Base-by-base conservation (phyloP, 345 rosid species). In the Populus euphratica region DNA sequence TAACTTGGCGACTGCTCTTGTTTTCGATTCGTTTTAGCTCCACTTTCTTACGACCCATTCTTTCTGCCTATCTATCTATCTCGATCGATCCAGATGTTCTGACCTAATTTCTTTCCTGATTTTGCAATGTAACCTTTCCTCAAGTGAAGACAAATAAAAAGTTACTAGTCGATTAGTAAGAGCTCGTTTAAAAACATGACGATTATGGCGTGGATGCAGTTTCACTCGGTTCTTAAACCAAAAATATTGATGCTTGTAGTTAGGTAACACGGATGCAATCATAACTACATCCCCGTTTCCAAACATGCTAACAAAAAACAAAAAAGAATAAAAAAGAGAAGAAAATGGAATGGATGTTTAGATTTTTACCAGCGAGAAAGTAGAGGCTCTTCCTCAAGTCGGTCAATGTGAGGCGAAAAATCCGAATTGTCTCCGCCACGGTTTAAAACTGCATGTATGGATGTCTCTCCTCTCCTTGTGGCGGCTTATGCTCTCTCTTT, bases 21-120 rank as follows among this genome's bases (percentile, higher is more conserved):
- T 87, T 81, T 78, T 92, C 92, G 72, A 91, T 92, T 75, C 84
- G 89, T 85, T 90, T 87, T 78, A 92, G 77, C 86, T 77, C 88
- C 52, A 92, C 62, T 87, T 90, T 92, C 80, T 54, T 86, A 68
- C 95, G 81, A 76, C 92, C 78, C 78, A 75, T 75, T 27, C 12
- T 29, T 16, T 18, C 47, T 36, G 20, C 11, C 25, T 0, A 52
- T 18, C 56, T 6, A 20, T 18, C 61, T 0, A 18, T 21, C 61
- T 21, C 61, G 61, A 54, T 54, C 25, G 61, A 54, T 0, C 61
- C 61, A 20, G 2, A 54, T 20, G 21, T 7, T 21, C 25, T 54
- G 61, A 54, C 61, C 61, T 54, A 54, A 54, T 54, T 54, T 54
- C 20, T 41, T 20, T 54, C 61, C 61, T 54, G 7, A 54, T 54